Percentiles rank a stretch among this genome's conserved stretches.
These are phyloP conservation scores for Phytophthora brassicae DNA, from an alignment of 352 stramenopile genomes.

Conservation along the genomic window DNA sequence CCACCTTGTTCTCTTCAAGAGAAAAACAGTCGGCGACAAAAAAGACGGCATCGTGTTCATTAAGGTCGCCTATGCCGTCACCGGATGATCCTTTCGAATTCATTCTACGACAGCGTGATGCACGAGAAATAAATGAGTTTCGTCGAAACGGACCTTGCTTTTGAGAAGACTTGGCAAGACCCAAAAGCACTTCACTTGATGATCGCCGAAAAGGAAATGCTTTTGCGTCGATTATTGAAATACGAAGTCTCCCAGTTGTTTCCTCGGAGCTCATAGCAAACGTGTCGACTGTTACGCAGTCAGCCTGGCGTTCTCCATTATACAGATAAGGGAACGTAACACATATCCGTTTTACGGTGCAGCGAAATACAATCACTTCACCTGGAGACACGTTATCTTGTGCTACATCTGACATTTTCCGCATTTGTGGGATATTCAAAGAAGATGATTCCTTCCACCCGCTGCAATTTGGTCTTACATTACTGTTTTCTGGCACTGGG, in stretches of 20 bases:
- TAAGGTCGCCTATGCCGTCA: background rate
- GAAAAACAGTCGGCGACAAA: conserved; percentile 60
- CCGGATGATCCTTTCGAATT: background rate
- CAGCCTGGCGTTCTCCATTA: conserved; percentile 28
- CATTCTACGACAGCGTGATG: conserved; percentile 4
- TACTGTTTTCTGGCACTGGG: background rate
- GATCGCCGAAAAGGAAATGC: conserved; percentile 31
- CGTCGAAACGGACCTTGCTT: conserved; percentile 5
- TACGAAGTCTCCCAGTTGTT: conserved; percentile 49
- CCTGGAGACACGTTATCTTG: conserved; percentile 36
- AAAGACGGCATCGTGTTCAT: conserved; percentile 26
- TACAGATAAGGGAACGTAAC: conserved; percentile 50
- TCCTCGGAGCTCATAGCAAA: conserved; percentile 67
- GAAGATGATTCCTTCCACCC: conserved; percentile 12
- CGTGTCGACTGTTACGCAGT: conserved; percentile 67
- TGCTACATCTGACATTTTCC: conserved; percentile 38
- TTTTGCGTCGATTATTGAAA: conserved; percentile 42
- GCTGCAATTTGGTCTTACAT: background rate
- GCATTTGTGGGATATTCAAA: conserved; percentile 40
- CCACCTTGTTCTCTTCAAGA: conserved; percentile 67
- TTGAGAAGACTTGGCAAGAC: conserved; percentile 5
- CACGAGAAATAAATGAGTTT: conserved; percentile 20
- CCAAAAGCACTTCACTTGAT: conserved; percentile 4
- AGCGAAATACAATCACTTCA: conserved; percentile 63
- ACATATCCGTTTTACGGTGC: conserved; percentile 56